Base-by-base conservation (phyloP, 2,329 filamentous ascomycete species). In the Sarocladium strictum region DNA sequence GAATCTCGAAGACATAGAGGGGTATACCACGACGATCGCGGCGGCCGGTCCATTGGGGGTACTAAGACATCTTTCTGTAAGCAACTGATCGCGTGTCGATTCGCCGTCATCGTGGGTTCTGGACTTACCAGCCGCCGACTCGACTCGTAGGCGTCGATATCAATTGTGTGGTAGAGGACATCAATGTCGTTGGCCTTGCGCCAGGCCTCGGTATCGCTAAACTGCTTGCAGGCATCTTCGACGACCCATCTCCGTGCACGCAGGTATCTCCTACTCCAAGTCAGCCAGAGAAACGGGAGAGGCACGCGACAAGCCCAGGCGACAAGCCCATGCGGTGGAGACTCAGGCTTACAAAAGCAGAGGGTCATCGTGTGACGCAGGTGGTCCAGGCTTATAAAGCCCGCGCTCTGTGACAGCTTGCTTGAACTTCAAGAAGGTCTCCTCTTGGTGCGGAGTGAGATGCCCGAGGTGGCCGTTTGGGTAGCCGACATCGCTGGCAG, bases 21-120 rank as follows among this genome's bases (percentile, higher is more conserved):
- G 93, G 93, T 58, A 96, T 96, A 61, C 93, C 93, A 62, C 91
- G 87, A 62, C 84, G 87, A 72, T 97, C 93, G 61, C 92, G 84
- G 60, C 91, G 87, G 54, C 93, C 93, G 19, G 90, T 95, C 89
- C 91, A 97, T 83, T 96, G 90, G 23, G 92, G 91, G 66, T 96
- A 96, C 87, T 92, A 64, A 10, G n/a, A 21, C 3, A 24, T n/a
- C 12, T 11, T 7, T 21, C 17, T 3, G 33, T 37, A 6, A 47
- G 40, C 12, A 10, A 23, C n/a, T 10, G 19, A 21, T 35, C 7
- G 19, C 19, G 2, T 14, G 7, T 52, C n/a, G 19, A 51, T 56
- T 38, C 14, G 3, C 12, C 26, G 26, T 19, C 54, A 47, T 57
- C 27, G 54, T 51, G 24, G 29, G 58, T 49, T 55, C 53, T 54